Conservation (phyloP, 2,329 filamentous ascomycete genomes). For the Aureobasidium sp. region DNA sequence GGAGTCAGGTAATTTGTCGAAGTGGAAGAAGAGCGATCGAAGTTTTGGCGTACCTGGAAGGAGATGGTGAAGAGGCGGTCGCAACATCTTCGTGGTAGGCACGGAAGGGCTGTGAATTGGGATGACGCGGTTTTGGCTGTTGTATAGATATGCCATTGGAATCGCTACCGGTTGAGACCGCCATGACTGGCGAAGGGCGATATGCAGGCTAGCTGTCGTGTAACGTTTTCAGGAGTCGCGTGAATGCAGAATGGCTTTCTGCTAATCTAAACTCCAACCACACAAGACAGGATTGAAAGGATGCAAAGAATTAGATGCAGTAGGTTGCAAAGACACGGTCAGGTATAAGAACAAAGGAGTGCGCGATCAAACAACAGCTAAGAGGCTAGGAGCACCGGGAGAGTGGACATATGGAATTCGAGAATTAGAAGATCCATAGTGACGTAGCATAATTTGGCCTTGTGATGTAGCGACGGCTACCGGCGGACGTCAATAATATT, state of each 20-base stretch:
- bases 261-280: neutral
- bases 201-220: conserved; percentile 3
- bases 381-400: neutral
- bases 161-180: conserved; percentile 4
- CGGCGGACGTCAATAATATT: neutral
- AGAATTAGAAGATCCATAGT: neutral
- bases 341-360: neutral
- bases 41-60: conserved; percentile 16
- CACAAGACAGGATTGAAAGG: neutral
- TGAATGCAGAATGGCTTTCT: neutral
- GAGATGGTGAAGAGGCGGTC: neutral
- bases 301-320: neutral
- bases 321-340: neutral
- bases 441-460: neutral
- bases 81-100: conserved; percentile 17
- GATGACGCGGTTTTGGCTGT: conserved; percentile 25
- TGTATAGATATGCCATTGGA: conserved; percentile 18
- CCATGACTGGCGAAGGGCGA: neutral
- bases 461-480: neutral
- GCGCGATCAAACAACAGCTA: neutral
- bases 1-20: conserved; percentile 4
- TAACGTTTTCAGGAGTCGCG: neutral
- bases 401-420: neutral
- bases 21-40: neutral
- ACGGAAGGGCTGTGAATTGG: conserved; percentile 20